Base-by-base conservation (phyloP, 148 eudicot genomes). In the Agrostemma githago region DNA sequence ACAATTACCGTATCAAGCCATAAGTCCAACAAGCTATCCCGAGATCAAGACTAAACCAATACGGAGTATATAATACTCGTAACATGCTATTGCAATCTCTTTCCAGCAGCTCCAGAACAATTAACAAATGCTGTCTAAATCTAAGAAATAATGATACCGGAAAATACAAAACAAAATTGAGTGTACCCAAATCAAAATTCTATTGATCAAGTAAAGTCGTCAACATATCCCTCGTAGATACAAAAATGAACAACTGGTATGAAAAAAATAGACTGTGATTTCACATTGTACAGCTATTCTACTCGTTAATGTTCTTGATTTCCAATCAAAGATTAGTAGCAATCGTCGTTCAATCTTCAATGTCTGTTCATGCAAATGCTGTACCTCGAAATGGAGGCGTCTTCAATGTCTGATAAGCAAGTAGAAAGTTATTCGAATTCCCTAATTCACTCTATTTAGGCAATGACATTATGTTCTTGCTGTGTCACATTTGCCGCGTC, bases 311-410 rank as follows among this genome's bases (percentile, higher is more conserved):
- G 10, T 7, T 17, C 8, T 60, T 7, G 26, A 60, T 8, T 6
- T 60, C 63, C 20, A n/a, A n/a, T n/a, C n/a, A 21, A 21, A 20
- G 37, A 48, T 46, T 46, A 19, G 34, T 19, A 60, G 7, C n/a
- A 5, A 5, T 59, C 20, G 17, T 6, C 62, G 26, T 59, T 59
- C 34, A n/a, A 59, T 59, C 62, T n/a, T 8, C 34, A 0, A 0
- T 65, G 17, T 65, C 77, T 39, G 12, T 66, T 75, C 72, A 75
- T 68, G 17, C 6, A 37, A 3, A 67, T 20, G 57, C 43, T 15
- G 68, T 70, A 46, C 26, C 14, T 48, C 40, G 26, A 20, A 26
- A 21, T 8, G 51, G 62, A 44, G 68, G 68, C 41, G 20, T n/a
- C 8, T 71, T 70, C 46, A 12, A 51, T 51, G 61, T 70, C 34